Evolutionary conservation across 169 alveolate species (phyloP).

Genomic region (Plasmodium fragile): DNA sequence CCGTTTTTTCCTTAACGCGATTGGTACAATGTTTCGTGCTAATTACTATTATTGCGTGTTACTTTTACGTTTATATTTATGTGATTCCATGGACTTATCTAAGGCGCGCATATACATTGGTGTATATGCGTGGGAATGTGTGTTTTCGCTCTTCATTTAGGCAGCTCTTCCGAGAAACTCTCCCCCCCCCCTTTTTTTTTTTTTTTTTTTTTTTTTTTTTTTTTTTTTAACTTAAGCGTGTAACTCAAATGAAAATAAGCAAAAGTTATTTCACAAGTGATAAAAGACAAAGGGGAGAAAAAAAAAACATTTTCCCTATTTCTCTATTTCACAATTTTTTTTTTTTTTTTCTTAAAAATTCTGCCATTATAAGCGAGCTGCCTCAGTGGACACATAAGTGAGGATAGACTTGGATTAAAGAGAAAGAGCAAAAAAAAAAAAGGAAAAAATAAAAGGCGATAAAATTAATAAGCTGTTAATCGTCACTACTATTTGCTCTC

Average conservation of each 20-base stretch:
- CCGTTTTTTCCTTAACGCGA: neutral
- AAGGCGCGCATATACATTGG: neutral
- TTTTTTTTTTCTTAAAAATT: slow-evolving; percentile 1
- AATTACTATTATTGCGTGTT: neutral
- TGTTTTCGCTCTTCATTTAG: neutral
- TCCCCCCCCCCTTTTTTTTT: neutral
- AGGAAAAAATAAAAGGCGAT: neutral
- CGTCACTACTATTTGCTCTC: neutral
- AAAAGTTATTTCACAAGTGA: neutral
- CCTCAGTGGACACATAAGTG: neutral
- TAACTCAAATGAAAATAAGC: too few relatives aligned
- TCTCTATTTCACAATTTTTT: neutral
- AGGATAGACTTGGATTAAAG: neutral
- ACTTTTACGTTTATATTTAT: neutral
- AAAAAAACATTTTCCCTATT: neutral
- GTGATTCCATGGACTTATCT: neutral
- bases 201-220: neutral
- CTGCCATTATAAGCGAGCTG: neutral
- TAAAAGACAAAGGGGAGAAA: slow-evolving; percentile 23
- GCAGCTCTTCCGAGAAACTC: neutral
- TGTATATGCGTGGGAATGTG: neutral
- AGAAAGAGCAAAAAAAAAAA: neutral
- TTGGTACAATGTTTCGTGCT: neutral
- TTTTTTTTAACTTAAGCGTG: too few relatives aligned
- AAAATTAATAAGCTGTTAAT: neutral